Evolutionary conservation across 2,329 filamentous ascomycete genomes (phyloP), one percentile per base, ranked within the genome.

Genomic region (Truncatella angustata): DNA sequence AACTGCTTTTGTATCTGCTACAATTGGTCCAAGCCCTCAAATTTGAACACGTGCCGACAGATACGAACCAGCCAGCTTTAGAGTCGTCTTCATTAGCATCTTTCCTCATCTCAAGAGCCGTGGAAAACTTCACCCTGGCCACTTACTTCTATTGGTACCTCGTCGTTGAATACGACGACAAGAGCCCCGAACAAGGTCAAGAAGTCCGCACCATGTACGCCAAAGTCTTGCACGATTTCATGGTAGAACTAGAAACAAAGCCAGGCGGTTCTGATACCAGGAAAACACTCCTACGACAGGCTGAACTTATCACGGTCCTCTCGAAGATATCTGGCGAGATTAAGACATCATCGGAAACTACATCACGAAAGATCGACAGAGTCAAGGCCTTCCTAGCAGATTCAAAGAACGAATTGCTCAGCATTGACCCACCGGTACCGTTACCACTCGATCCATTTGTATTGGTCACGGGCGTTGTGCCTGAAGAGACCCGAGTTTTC

Each of bases 61-160:
- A 80, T 26, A 78, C 80, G 1, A 78, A 80, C n/a, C 77, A 82
- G 28, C 82, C 85, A 49, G 76, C 44, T 74, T 82, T 53, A 83
- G 90, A 57, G 76, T 79, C 37, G 76, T 96, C 92, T 0, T 96
- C 92, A 0, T 76, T 99, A 5, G 93, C 92, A 2, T 84, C 83
- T 21, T 99, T 99, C 65, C 77, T 99, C 3, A 94, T 99, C 51
- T 84, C 88, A 1, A 84, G 94, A 32, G 95, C 94, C 3, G 88
- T 90, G 12, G 85, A 87, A 56, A 97, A 96, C 64, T 90, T 97
- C 63, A 87, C 88, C 54, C 80, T 99, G 1, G 94, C 93, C 26
- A 99, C 96, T 66, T 96, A 95, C 71, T 84, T 99, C 50, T 90
- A 97, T 68, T 99, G 94, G 94, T 99, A 97, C 69, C 79, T 99